Percentiles rank a stretch among this genome's conserved stretches.
Evolutionary conservation across 495 filamentous ascomycete genomes (phyloP).

Genomic region (Penicillium arizonense): DNA sequence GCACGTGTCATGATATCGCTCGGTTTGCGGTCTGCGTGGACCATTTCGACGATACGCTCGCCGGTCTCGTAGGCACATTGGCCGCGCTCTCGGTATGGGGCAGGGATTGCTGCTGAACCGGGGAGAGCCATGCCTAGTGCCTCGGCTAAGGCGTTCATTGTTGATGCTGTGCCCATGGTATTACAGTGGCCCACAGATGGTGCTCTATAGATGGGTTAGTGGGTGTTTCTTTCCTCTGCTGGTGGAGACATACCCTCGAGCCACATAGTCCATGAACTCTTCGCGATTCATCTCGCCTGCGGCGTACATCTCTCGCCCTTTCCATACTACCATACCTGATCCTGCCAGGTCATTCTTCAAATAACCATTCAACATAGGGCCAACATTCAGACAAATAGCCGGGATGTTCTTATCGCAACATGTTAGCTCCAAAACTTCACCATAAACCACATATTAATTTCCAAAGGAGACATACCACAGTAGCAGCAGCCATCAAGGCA

Average conservation of each 20-base stretch:
- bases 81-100: slow-evolving; percentile 47
- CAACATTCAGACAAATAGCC: slow-evolving; percentile 53
- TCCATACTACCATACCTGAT: slow-evolving; percentile 49
- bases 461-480: slow-evolving; percentile 36
- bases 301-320: slow-evolving; percentile 49
- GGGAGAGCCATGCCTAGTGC: slow-evolving; percentile 56
- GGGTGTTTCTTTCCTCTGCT: not conserved
- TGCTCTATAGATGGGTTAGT: slow-evolving; percentile 27
- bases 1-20: slow-evolving; percentile 54
- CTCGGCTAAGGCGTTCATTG: slow-evolving; percentile 55
- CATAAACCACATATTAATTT: not conserved
- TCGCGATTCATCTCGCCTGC: slow-evolving; percentile 49
- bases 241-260: slow-evolving; percentile 35
- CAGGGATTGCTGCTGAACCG: slow-evolving; percentile 52
- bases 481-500: slow-evolving; percentile 54
- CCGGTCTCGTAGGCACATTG: slow-evolving; percentile 55
- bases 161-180: slow-evolving; percentile 56
- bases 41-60: slow-evolving; percentile 52
- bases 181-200: slow-evolving; percentile 54
- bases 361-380: slow-evolving; percentile 54
- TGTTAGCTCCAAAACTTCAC: not conserved
- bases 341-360: slow-evolving; percentile 40
- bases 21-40: slow-evolving; percentile 49
- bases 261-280: slow-evolving; percentile 47
- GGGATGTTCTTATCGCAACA: slow-evolving; percentile 42